These are phyloP conservation scores for Cornus kousa DNA, from an alignment of 148 eudicot genomes.

Conservation along the genomic window DNA sequence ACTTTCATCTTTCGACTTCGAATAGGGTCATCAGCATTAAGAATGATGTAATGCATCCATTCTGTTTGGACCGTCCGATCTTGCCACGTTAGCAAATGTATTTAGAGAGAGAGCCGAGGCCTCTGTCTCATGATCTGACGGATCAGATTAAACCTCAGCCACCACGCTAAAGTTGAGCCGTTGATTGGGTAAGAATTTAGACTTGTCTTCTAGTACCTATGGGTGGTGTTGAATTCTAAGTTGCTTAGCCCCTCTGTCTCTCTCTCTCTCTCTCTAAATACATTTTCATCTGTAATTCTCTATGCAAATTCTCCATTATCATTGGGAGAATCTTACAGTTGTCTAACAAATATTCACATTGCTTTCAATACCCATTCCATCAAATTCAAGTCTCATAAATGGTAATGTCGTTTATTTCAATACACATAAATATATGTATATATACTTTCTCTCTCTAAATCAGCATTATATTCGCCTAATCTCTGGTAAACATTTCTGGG, in stretches of 20 bases:
- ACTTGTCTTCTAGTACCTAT: slow-evolving; percentile 32
- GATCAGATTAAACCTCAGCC: slow-evolving; percentile 29
- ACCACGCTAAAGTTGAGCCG: slow-evolving; percentile 43
- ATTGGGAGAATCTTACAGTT: slow-evolving; percentile 30
- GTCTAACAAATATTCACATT: slow-evolving; percentile 8
- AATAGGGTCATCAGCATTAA: neutral
- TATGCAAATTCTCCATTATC: slow-evolving; percentile 13
- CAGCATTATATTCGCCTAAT: neutral
- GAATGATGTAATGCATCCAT: neutral
- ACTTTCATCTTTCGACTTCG: neutral
- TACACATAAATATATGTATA: too few species aligned
- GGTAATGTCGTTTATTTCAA: slow-evolving; percentile 18
- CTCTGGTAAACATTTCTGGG: too few species aligned
- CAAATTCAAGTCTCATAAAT: neutral
- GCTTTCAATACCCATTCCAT: slow-evolving; percentile 3
- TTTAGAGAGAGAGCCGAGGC: too few species aligned
- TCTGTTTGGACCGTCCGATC: neutral
- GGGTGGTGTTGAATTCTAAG: slow-evolving; percentile 74
- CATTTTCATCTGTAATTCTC: slow-evolving; percentile 23
- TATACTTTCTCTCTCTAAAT: neutral
- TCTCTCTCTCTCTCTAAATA: slow-evolving; percentile 19
- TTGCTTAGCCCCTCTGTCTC: slow-evolving; percentile 49
- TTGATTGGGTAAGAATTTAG: slow-evolving; percentile 9
- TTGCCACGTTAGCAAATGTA: neutral
- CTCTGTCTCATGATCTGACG: slow-evolving; percentile 22